Percentiles rank a stretch among this genome's conserved stretches.
phyloP scores from a whole-genome alignment of 1,139 yeast genomes.

The Yamadazyma trypodendri region DNA sequence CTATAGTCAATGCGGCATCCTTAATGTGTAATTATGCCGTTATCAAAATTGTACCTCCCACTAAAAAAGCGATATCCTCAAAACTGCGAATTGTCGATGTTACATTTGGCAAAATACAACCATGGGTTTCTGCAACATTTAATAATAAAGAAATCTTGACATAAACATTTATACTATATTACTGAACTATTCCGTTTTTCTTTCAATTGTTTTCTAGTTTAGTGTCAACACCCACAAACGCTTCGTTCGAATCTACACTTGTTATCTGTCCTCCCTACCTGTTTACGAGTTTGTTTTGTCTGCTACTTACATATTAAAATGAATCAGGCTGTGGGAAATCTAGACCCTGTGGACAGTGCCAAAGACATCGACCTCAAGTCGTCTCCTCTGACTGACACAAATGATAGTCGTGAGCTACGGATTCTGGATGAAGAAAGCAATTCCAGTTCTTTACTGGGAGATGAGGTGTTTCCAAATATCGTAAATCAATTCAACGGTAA shows the following conservation, averaged over 20 bases:
- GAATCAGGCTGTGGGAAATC: background rate
- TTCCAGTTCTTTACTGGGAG: background rate
- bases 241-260: too few species aligned
- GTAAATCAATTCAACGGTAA: constrained; percentile 7
- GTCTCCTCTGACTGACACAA: constrained; percentile 2
- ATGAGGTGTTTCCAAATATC: constrained; percentile 4
- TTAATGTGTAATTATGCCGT: too few species aligned
- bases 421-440: constrained; percentile 9
- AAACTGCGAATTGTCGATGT: background rate
- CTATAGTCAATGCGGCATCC: too few species aligned
- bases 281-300: too few species aligned
- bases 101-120: background rate
- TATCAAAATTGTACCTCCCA: background rate
- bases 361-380: constrained; percentile 1
- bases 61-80: background rate
- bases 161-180: too few species aligned
- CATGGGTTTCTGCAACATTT: background rate
- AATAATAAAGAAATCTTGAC: background rate
- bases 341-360: too few species aligned
- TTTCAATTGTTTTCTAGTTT: too few species aligned
- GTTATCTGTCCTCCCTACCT: too few species aligned
- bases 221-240: too few species aligned
- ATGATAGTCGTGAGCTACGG: constrained; percentile 2
- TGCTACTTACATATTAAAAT: too few species aligned
- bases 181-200: background rate